Evolutionary conservation across 148 eudicot species (phyloP).

Genomic region (Rhododendron henanense): DNA sequence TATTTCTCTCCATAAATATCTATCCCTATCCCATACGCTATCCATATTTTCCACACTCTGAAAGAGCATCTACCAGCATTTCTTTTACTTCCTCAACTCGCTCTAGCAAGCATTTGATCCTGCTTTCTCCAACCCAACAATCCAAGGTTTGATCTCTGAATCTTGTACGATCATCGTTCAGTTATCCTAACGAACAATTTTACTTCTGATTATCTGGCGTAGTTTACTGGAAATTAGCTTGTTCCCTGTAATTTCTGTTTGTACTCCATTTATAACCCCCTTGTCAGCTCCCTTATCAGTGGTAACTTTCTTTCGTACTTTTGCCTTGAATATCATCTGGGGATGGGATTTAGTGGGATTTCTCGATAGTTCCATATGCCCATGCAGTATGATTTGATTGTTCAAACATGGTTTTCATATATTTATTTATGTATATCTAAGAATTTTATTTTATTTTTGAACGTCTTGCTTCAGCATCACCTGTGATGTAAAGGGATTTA

Average conservation of each 20-base stretch:
- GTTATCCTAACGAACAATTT: neutral
- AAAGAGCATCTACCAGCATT: neutral
- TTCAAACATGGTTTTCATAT: neutral
- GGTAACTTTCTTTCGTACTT: neutral
- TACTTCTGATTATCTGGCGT: neutral
- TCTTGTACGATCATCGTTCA: neutral
- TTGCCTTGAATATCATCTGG: neutral
- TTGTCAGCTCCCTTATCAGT: neutral
- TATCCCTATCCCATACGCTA: neutral
- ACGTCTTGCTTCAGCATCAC: neutral
- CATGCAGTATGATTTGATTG: neutral
- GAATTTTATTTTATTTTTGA: neutral
- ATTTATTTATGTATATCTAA: neutral
- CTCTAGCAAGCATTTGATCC: neutral
- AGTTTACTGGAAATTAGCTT: neutral
- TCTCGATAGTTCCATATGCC: neutral
- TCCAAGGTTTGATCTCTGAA: neutral
- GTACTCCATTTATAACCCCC: neutral
- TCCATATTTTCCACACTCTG: neutral
- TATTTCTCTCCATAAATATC: conserved; percentile 1
- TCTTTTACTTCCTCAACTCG: neutral
- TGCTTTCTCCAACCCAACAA: neutral
- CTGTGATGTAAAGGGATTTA: too few species aligned
- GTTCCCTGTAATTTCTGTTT: neutral
- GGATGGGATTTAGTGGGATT: neutral